Conservation (phyloP, 2,329 filamentous ascomycete species). For the Hypoxylon sp. region DNA sequence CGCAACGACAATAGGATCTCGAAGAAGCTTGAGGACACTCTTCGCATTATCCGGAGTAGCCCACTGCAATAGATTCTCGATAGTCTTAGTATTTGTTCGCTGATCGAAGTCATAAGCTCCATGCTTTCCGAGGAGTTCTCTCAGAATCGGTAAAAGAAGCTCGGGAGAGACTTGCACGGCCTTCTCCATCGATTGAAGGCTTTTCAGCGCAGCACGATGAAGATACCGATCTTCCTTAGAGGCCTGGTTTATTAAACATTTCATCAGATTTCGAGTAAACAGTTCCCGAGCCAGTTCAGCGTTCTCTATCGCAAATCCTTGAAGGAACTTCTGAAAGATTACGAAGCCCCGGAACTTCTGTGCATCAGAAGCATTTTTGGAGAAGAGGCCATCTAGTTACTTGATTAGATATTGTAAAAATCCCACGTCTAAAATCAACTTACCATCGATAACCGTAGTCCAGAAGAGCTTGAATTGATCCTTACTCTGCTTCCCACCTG, state of each 20-base stretch:
- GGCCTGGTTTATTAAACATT: conserved; percentile 86
- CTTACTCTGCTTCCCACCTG: conserved; percentile 54
- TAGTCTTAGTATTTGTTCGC: conserved; percentile 85
- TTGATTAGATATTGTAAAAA: conserved; percentile 25
- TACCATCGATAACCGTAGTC: conserved; percentile 88
- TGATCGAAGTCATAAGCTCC: conserved; percentile 87
- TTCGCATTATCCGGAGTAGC: conserved; percentile 71
- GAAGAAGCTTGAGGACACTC: conserved; percentile 64
- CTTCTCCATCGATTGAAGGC: conserved; percentile 78
- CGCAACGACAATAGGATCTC: conserved; percentile 59
- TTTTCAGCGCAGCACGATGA: conserved; percentile 82
- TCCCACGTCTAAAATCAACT: conserved; percentile 54
- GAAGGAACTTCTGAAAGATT: conserved; percentile 83
- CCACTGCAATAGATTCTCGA: conserved; percentile 79
- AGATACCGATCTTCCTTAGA: conserved; percentile 83
- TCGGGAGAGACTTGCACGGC: conserved; percentile 73
- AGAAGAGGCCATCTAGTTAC: conserved; percentile 81
- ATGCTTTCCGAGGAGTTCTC: conserved; percentile 76
- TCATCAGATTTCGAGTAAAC: conserved; percentile 87
- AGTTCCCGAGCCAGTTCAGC: conserved; percentile 68
- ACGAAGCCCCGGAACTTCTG: conserved; percentile 94
- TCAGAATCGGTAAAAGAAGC: conserved; percentile 72
- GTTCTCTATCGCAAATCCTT: conserved; percentile 63
- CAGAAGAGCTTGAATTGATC: conserved; percentile 83
- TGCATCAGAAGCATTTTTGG: conserved; percentile 83